These are phyloP conservation scores for Diaporthe australafricana DNA, from an alignment of 2,329 filamentous ascomycete genomes.

Conservation along the genomic window DNA sequence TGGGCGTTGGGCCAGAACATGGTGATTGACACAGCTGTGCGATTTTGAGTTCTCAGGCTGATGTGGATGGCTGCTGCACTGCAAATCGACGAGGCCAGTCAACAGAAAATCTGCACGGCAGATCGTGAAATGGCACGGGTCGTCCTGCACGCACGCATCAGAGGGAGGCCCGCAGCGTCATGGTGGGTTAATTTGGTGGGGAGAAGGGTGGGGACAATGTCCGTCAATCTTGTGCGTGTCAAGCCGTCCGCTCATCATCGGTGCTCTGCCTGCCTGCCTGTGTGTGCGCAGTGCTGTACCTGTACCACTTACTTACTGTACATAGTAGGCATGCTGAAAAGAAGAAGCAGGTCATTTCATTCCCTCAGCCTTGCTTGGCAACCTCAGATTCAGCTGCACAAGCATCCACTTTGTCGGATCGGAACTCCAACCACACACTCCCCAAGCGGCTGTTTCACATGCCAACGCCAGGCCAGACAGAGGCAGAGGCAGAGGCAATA, in stretches of 20 bases:
- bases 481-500: background rate
- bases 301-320: too few species aligned
- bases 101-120: background rate
- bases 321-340: too few species aligned
- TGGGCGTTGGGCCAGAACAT: conserved; percentile 26
- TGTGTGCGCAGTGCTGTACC: background rate
- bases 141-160: conserved; percentile 26
- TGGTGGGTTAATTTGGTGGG: conserved; percentile 14
- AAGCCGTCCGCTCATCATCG: background rate
- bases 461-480: background rate
- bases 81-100: background rate
- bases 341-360: background rate
- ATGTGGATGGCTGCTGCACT: background rate
- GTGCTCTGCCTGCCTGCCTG: background rate
- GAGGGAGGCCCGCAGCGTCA: conserved; percentile 17
- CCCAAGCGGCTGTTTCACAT: conserved; percentile 15
- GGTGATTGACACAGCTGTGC: background rate
- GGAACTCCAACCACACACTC: background rate
- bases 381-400: conserved; percentile 26
- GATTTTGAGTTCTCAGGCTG: conserved; percentile 8
- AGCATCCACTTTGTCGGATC: conserved; percentile 17
- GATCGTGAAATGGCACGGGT: conserved; percentile 22
- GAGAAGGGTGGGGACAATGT: background rate
- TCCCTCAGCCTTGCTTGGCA: conserved; percentile 33
- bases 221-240: conserved; percentile 10